Conservation (phyloP, 2,329 filamentous ascomycete species). For the Ophiostoma angusticollis region DNA sequence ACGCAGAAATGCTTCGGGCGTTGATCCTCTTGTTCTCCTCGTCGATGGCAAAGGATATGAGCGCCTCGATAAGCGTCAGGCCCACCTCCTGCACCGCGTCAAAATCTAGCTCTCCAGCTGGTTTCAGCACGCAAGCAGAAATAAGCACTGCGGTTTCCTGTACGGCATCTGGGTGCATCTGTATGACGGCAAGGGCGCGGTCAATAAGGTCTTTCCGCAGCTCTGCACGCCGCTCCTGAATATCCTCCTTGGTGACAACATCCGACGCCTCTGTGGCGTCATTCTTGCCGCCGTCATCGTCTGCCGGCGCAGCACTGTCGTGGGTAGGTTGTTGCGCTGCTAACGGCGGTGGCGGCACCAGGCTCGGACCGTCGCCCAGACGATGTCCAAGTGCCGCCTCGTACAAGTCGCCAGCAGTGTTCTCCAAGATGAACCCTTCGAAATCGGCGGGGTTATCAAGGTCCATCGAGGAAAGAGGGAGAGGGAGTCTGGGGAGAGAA, state of each 20-base stretch:
- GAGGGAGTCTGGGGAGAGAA: conserved; percentile 10
- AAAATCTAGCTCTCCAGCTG: conserved; percentile 33
- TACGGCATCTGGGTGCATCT: conserved; percentile 74
- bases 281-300: not conserved
- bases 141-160: conserved; percentile 88
- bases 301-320: not conserved
- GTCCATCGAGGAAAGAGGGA: conserved; percentile 19
- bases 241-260: conserved; percentile 50
- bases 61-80: conserved; percentile 67
- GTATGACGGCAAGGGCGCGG: conserved; percentile 78
- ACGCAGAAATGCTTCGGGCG: conserved; percentile 59
- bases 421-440: conserved; percentile 9
- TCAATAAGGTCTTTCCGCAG: conserved; percentile 72
- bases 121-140: conserved; percentile 52
- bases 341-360: not conserved
- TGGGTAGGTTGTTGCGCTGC: not conserved
- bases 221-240: conserved; percentile 62
- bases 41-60: conserved; percentile 55
- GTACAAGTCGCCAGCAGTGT: no score
- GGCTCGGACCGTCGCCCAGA: no score
- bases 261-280: conserved; percentile 16
- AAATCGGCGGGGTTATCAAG: conserved; percentile 19
- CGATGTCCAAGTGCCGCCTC: no score
- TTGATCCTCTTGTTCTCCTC: conserved; percentile 54
- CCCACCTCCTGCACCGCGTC: conserved; percentile 57